Conservation (phyloP, 2,329 filamentous ascomycete species). For the Penicillium olsonii region DNA sequence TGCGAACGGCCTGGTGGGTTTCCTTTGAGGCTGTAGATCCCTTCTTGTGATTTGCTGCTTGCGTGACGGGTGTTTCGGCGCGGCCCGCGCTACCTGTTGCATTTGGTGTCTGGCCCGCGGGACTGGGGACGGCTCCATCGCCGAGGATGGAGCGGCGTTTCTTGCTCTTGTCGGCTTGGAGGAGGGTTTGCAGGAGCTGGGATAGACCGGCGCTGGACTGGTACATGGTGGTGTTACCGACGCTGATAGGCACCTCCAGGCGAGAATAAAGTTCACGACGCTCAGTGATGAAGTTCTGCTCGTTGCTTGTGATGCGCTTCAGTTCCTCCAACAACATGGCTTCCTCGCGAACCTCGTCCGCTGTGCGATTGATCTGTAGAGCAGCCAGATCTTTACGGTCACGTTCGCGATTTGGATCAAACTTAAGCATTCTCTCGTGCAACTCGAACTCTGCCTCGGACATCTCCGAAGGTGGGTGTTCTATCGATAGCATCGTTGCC, state of each 20-base stretch:
- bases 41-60: slow-evolving; percentile 35
- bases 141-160: slow-evolving; percentile 75
- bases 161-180: slow-evolving; percentile 82
- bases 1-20: slow-evolving; percentile 61
- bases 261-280: slow-evolving; percentile 83
- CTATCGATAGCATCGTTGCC: slow-evolving; percentile 75
- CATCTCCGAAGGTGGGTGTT: slow-evolving; percentile 84
- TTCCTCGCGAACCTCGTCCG: slow-evolving; percentile 90
- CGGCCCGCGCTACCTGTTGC: slow-evolving; percentile 40
- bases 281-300: slow-evolving; percentile 83
- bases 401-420: slow-evolving; percentile 77
- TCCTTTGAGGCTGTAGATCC: slow-evolving; percentile 39
- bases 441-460: slow-evolving; percentile 77
- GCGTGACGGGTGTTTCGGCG: slow-evolving; percentile 39
- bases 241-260: slow-evolving; percentile 77
- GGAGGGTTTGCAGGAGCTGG: slow-evolving; percentile 76
- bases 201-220: slow-evolving; percentile 79
- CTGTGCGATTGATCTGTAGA: slow-evolving; percentile 73
- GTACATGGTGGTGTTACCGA: slow-evolving; percentile 70
- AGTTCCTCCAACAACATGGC: slow-evolving; percentile 86
- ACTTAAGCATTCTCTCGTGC: slow-evolving; percentile 84
- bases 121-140: slow-evolving; percentile 54
- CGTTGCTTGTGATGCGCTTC: slow-evolving; percentile 84
- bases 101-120: slow-evolving; percentile 55
- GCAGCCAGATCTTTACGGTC: slow-evolving; percentile 82